Base-by-base conservation (phyloP, 805 yeast genomes). In the Candida railenensis region DNA sequence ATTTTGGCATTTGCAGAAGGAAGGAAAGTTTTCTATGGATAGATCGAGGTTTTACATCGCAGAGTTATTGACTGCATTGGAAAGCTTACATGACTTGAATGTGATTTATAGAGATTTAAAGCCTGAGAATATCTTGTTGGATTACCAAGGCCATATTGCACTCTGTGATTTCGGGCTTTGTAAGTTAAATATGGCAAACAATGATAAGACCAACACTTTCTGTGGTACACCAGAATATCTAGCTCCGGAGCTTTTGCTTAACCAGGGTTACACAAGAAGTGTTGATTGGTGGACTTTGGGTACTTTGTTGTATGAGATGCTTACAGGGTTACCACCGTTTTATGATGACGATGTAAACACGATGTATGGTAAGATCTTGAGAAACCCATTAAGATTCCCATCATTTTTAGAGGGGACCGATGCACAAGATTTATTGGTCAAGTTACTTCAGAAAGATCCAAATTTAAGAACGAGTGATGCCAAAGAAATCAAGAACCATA, bases 221-320 rank as follows among this genome's bases (percentile, higher is more conserved):
- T 94, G 99, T 68, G 99, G 99, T 36, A 94, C 99, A 0, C 98
- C 98, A 0, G 98, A 94, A 67, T 94, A 94, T 66, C 74, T 94
- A 54, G 97, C 98, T 1, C 99, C 99, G 1, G 99, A 94, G 67
- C 73, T 94, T 55, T 72, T 94, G 42, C 73, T 90, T 56, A 94
- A 95, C 42, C 90, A 88, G 62, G 98, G 98, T 1, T 94, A 94
- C 66, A 90, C 98, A 2, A 83, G 96, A 64, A 86, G 87, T 8
- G 98, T 94, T 19, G 99, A 94, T 67, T 94, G 97, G 92, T 94
- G 99, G 99, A 94, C 99, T 1, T 74, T 94, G 56, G 99, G 99
- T 37, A 91, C 92, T 15, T 74, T 94, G 45, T 73, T 94, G 39
- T 94, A 89, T 63, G 99, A 92, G 62, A 94, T 94, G 99, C 74